These are phyloP conservation scores for Pseudocercospora macadamiae DNA, from an alignment of 2,329 filamentous ascomycete genomes.

Conservation along the genomic window DNA sequence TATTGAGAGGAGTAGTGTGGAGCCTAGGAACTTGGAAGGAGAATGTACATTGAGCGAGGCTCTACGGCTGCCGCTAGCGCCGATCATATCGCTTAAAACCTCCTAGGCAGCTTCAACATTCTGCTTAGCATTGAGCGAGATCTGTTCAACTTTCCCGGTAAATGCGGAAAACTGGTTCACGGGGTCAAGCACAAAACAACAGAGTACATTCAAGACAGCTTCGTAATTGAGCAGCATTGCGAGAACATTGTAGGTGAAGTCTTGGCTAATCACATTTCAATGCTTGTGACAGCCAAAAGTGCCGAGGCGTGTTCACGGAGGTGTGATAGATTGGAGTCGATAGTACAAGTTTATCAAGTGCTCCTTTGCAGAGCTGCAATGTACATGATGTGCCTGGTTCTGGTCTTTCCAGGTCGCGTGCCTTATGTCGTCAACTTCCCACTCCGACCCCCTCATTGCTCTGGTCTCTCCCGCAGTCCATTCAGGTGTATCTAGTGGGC, in stretches of 20 bases:
- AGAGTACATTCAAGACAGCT: too few species aligned
- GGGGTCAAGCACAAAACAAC: too few species aligned
- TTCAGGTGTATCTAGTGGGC: constrained; percentile 32
- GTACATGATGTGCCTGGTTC: constrained; percentile 33
- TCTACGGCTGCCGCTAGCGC: constrained; percentile 3
- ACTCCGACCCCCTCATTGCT: background rate
- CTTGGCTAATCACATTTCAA: background rate
- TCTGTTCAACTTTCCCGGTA: too few species aligned
- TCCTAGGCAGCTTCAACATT: too few species aligned
- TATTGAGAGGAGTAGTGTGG: background rate
- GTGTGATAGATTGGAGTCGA: constrained; percentile 20
- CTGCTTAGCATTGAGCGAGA: too few species aligned
- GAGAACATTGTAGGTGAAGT: too few species aligned
- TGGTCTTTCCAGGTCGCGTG: constrained; percentile 18
- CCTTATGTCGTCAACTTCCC: constrained; percentile 7
- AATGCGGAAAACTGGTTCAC: too few species aligned
- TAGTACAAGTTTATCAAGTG: constrained; percentile 37
- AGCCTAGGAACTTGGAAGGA: background rate
- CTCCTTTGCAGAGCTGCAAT: constrained; percentile 31
- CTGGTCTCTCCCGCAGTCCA: background rate
- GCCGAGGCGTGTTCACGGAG: background rate
- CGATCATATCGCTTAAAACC: too few species aligned
- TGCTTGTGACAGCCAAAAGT: background rate
- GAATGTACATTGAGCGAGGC: background rate
- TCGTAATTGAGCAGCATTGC: too few species aligned